Percentiles rank a stretch among this genome's conserved stretches.
Conservation (phyloP, 2,329 filamentous ascomycete genomes). For the Plenodomus lindquistii region DNA sequence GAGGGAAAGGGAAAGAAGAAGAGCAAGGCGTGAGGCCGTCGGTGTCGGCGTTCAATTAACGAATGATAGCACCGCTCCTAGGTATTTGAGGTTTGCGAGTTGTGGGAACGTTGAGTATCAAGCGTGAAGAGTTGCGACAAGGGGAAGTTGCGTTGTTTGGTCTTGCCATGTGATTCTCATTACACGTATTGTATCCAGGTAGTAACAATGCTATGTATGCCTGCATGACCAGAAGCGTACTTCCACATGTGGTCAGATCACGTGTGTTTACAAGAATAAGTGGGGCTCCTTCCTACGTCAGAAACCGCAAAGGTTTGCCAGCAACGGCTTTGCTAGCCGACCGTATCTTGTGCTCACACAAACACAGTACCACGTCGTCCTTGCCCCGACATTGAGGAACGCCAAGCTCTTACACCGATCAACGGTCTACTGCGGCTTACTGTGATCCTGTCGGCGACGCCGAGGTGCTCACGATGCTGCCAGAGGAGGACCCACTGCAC, state of each 20-base stretch:
- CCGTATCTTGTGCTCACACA: neutral
- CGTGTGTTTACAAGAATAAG: neutral
- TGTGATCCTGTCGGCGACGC: conserved; percentile 1
- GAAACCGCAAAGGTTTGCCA: neutral
- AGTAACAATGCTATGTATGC: neutral
- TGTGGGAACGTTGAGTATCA: too few relatives aligned
- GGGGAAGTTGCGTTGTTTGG: too few relatives aligned
- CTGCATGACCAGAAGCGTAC: neutral
- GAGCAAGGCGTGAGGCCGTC: conserved; percentile 9
- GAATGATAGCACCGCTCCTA: neutral
- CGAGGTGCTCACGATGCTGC: conserved; percentile 3
- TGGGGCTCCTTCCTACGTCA: neutral
- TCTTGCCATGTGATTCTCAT: neutral
- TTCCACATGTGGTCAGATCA: neutral
- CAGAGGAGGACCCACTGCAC: conserved; percentile 2
- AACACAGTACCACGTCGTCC: neutral
- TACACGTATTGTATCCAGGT: neutral
- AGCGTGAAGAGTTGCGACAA: too few relatives aligned
- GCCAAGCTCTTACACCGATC: conserved; percentile 18
- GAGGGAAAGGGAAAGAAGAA: conserved; percentile 25
- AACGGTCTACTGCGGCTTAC: neutral
- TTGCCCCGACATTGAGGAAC: conserved; percentile 1
- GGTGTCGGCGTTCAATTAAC: neutral
- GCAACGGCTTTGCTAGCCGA: neutral
- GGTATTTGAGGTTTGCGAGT: too few relatives aligned